phyloP scores from a whole-genome alignment of 1,284 basidiomycete genomes.

The Boletus austroedulis region DNA sequence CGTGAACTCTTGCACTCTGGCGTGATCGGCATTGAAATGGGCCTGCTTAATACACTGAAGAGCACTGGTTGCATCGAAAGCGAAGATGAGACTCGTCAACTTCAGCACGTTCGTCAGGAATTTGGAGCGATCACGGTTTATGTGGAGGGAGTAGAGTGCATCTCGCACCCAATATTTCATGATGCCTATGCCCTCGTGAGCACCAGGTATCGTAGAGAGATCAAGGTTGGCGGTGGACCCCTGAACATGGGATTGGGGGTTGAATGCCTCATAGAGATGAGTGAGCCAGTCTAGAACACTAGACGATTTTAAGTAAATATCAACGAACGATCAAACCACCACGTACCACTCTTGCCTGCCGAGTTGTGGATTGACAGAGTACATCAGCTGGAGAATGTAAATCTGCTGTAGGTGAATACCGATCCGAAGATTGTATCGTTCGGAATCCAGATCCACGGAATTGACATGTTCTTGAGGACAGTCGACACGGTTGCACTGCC shows the following conservation, averaged over 20 bases:
- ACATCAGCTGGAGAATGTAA: constrained; percentile 40
- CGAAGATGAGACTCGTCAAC: constrained; percentile 30
- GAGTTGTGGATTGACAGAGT: constrained; percentile 15
- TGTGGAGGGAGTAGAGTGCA: constrained; percentile 33
- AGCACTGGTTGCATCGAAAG: constrained; percentile 31
- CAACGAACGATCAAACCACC: background rate
- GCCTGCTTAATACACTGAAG: constrained; percentile 19
- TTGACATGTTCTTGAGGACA: constrained; percentile 43
- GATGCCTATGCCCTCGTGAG: constrained; percentile 34
- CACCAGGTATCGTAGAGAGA: constrained; percentile 38
- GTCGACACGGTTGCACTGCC: constrained; percentile 35
- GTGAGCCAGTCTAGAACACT: constrained; percentile 35
- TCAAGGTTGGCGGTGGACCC: constrained; percentile 39
- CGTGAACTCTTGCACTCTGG: constrained; percentile 2
- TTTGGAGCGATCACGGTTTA: constrained; percentile 9
- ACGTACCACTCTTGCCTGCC: constrained; percentile 22
- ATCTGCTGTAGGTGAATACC: constrained; percentile 50
- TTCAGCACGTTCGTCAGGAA: constrained; percentile 36
- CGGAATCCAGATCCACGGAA: constrained; percentile 22
- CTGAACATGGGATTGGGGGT: constrained; percentile 39
- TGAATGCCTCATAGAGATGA: constrained; percentile 41
- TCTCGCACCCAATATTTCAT: constrained; percentile 43
- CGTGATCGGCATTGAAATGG: constrained; percentile 1
- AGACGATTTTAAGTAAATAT: background rate
- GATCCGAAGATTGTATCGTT: constrained; percentile 41